A percentile compares a stretch with the other conserved stretches of the same genome.
Evolutionary conservation across 306 rosid species (phyloP).

Genomic region (Cotoneaster glaucophyllus): DNA sequence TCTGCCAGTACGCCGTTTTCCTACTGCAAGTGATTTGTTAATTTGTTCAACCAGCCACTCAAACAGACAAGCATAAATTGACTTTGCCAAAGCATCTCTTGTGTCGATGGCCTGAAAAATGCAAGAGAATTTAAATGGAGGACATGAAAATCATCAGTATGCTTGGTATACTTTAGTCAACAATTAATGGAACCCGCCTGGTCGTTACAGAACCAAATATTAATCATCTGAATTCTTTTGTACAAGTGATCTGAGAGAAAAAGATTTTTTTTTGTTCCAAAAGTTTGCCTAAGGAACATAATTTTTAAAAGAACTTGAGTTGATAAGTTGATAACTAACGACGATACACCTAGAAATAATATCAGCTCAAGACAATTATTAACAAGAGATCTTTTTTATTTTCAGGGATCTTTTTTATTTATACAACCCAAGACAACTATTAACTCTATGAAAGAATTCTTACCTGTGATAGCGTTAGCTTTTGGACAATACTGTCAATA

Average conservation of each 20-base stretch:
- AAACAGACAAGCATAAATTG: conserved; percentile 82
- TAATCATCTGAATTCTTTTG: neutral
- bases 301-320: neutral
- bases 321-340: neutral
- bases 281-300: neutral
- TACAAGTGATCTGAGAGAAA: neutral
- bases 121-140: neutral
- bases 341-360: neutral
- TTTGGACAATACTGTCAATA: conserved; percentile 80
- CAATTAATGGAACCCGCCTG: neutral
- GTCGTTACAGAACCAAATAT: neutral
- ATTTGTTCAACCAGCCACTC: conserved; percentile 98
- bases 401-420: neutral
- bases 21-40: conserved; percentile 94
- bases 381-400: neutral
- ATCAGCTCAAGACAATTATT: neutral
- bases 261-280: neutral
- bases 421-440: neutral
- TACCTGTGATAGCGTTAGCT: conserved; percentile 82
- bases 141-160: neutral
- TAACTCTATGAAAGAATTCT: conserved; percentile 23
- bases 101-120: conserved; percentile 75
- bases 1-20: conserved; percentile 96
- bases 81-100: conserved; percentile 98
- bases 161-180: neutral